Evolutionary conservation across 1,284 basidiomycete genomes (phyloP).

Genomic region (Apiotrichum siamense): DNA sequence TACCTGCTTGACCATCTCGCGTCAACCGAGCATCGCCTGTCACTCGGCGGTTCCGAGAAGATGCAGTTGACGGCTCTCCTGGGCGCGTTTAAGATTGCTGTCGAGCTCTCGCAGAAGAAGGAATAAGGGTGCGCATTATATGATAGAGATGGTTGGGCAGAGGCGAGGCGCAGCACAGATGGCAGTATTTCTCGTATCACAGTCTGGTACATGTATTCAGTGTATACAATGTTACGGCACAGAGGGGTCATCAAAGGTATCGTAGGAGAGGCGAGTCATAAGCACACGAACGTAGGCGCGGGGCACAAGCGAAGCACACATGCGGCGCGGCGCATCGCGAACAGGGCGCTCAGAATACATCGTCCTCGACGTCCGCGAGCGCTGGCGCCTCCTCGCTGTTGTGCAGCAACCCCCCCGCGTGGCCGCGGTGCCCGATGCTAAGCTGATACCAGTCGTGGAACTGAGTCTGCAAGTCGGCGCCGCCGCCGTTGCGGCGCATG

Average conservation of each 20-base stretch:
- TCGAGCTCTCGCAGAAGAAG: conserved; percentile 56
- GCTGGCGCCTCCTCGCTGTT: conserved; percentile 9
- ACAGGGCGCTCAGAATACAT: conserved; percentile 5
- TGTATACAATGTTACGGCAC: conserved; percentile 15
- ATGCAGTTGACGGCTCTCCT: conserved; percentile 88
- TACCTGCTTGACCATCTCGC: conserved; percentile 88
- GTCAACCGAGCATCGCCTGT: conserved; percentile 86
- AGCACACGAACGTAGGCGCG: neutral
- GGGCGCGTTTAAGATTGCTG: conserved; percentile 87
- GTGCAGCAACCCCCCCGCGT: too few relatives aligned
- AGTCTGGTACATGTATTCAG: conserved; percentile 10
- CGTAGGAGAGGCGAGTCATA: neutral
- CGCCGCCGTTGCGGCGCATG: conserved; percentile 5
- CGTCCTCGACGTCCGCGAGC: conserved; percentile 13
- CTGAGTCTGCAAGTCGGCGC: conserved; percentile 9
- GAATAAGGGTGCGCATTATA: conserved; percentile 43
- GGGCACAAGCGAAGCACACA: neutral
- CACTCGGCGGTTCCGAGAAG: conserved; percentile 88
- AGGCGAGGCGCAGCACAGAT: neutral
- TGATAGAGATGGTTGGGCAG: neutral
- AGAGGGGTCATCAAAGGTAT: neutral
- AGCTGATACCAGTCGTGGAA: conserved; percentile 12
- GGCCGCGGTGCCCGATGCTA: conserved; percentile 5
- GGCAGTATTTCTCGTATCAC: neutral
- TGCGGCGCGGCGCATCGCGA: too few relatives aligned